These are phyloP conservation scores for Chalciporus sphaerocephalus DNA, from an alignment of 768 basidiomycete species.

Conservation along the genomic window DNA sequence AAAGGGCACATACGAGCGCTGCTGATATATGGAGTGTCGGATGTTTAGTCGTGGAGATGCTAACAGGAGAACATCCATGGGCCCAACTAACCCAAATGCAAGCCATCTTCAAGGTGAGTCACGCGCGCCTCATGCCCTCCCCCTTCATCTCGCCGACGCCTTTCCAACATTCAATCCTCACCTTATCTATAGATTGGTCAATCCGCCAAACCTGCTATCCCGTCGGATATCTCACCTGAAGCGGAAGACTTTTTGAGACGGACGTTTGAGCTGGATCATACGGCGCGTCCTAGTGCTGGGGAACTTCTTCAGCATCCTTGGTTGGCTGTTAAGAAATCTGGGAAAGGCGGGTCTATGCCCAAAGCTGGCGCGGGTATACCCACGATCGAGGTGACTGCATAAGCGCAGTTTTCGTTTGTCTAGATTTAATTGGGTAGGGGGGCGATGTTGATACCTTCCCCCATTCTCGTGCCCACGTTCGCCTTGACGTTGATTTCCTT, in stretches of 20 bases:
- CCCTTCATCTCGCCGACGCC: too few relatives aligned
- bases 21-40: conserved; percentile 98
- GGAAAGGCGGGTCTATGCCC: conserved; percentile 13
- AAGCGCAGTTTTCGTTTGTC: too few relatives aligned
- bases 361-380: conserved; percentile 20
- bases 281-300: conserved; percentile 72
- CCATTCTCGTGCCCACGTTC: too few relatives aligned
- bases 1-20: conserved; percentile 85
- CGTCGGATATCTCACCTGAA: conserved; percentile 85
- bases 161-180: neutral
- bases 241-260: conserved; percentile 81
- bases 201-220: conserved; percentile 80
- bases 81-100: conserved; percentile 98
- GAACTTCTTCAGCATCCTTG: conserved; percentile 75
- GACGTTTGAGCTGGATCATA: conserved; percentile 84
- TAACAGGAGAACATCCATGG: conserved; percentile 94
- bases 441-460: too few relatives aligned
- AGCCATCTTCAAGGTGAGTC: conserved; percentile 87
- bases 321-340: conserved; percentile 44
- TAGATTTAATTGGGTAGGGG: too few relatives aligned
- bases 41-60: conserved; percentile 93
- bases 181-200: conserved; percentile 72
- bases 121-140: too few relatives aligned
- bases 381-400: conserved; percentile 30
- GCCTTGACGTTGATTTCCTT: neutral